phyloP scores from a whole-genome alignment of 345 rosid genomes.

The Turritis glabra region DNA sequence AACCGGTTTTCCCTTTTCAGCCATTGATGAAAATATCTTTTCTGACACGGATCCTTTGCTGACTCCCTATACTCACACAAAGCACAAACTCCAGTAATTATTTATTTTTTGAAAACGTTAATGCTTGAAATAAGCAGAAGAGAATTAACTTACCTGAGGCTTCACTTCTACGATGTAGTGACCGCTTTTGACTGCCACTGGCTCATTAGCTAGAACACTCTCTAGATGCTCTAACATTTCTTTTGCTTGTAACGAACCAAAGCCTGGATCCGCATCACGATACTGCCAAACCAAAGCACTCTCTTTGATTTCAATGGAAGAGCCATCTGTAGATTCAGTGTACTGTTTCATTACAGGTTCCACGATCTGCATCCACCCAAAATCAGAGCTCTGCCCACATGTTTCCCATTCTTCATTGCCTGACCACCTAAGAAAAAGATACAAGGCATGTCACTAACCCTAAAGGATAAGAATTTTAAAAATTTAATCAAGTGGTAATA shows the following conservation, averaged over 20 bases:
- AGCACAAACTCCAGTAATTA: neutral
- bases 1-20: constrained; percentile 38
- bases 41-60: constrained; percentile 46
- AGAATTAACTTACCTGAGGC: constrained; percentile 36
- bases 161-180: constrained; percentile 46
- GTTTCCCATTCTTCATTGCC: constrained; percentile 45
- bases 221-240: constrained; percentile 47
- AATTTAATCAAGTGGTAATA: neutral
- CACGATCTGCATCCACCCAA: constrained; percentile 48
- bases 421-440: constrained; percentile 34
- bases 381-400: constrained; percentile 45
- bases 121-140: constrained; percentile 3
- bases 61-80: constrained; percentile 36
- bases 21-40: constrained; percentile 41
- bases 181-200: constrained; percentile 47
- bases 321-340: constrained; percentile 45
- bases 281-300: constrained; percentile 48
- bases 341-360: constrained; percentile 46
- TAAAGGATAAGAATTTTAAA: neutral
- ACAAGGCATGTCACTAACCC: neutral
- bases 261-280: constrained; percentile 45
- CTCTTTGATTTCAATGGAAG: constrained; percentile 43
- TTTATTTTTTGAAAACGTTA: neutral
- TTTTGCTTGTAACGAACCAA: constrained; percentile 46
- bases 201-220: constrained; percentile 45